These are phyloP conservation scores for Penicillium sp. DNA, from an alignment of 2,329 filamentous ascomycete species.

Conservation along the genomic window DNA sequence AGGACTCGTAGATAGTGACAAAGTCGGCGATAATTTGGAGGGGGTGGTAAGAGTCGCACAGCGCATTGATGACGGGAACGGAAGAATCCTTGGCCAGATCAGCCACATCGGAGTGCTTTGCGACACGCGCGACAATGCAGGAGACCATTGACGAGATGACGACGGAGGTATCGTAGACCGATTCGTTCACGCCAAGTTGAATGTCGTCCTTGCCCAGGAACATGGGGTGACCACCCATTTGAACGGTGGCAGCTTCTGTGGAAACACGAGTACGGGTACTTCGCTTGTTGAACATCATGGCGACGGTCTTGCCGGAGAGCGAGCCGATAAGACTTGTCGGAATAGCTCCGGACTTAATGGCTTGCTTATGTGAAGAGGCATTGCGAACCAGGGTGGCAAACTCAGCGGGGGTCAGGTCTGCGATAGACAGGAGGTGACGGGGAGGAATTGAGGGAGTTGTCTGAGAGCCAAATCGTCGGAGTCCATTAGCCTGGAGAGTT, in stretches of 20 bases:
- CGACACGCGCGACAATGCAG: slow-evolving; percentile 76
- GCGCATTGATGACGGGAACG: slow-evolving; percentile 80
- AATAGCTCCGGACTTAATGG: slow-evolving; percentile 67
- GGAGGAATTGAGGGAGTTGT: slow-evolving; percentile 60
- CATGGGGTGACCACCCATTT: slow-evolving; percentile 91
- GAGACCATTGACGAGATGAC: slow-evolving; percentile 94
- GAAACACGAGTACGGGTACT: slow-evolving; percentile 91
- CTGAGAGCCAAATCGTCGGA: slow-evolving; percentile 36
- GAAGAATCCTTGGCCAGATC: slow-evolving; percentile 68
- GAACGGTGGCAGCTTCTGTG: slow-evolving; percentile 84
- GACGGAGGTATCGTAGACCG: slow-evolving; percentile 83
- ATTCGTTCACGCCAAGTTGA: slow-evolving; percentile 91
- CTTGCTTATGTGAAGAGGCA: slow-evolving; percentile 71
- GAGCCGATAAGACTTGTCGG: slow-evolving; percentile 59
- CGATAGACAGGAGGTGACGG: slow-evolving; percentile 88
- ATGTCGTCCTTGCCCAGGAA: slow-evolving; percentile 96
- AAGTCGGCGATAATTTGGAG: slow-evolving; percentile 94
- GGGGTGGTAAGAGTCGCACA: slow-evolving; percentile 89
- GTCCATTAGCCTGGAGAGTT: slow-evolving; percentile 28
- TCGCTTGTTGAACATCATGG: slow-evolving; percentile 96
- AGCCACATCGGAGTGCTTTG: slow-evolving; percentile 71
- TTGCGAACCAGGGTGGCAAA: slow-evolving; percentile 79
- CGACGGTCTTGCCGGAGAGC: slow-evolving; percentile 75
- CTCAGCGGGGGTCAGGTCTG: slow-evolving; percentile 76
- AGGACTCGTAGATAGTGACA: slow-evolving; percentile 80